Evolutionary conservation across 2,329 filamentous ascomycete species (phyloP), one percentile per base, ranked within the genome.

Genomic region (Fusarium sp.): DNA sequence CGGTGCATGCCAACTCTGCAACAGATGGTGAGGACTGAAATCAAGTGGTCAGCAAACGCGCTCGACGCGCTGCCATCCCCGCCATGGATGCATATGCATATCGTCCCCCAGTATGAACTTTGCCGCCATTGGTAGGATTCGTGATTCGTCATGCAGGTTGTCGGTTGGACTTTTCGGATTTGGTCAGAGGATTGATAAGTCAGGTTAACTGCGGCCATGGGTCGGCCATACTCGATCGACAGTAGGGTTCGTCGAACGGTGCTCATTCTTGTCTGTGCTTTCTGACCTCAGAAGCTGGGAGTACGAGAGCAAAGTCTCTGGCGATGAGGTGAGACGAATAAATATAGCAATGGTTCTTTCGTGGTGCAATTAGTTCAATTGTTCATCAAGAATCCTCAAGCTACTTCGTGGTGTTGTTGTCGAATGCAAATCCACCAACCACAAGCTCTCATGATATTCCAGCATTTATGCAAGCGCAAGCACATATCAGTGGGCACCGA

Each of bases 31-130:
- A 66, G 58, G 50, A 58, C 47, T 28, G 56, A 66, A 62, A 59
- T 60, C 66, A 66, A 72, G 67, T 71, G 66, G 70, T 73, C 59
- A 57, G 72, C 52, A 77, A 66, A 78, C 70, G 72, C 76, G 76
- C 66, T 70, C 64, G 68, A 74, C 75, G 74, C 70, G 75, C 67
- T 73, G 60, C 56, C 50, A 66, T 39, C 60, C 62, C 62, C 74
- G 51, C 62, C 55, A 74, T 75, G 72, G 70, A 72, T 76, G 62
- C 66, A 62, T 51, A 66, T 67, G 59, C 67, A 70, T 64, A 57
- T 48, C 30, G 45, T 66, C 45, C 26, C 26, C 63, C 55, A 50
- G 61, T 57, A 41, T 50, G 44, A 59, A 62, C 44, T 48, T 70
- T 72, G 48, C 59, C 66, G 62, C 66, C 47, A 77, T 77, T 77